These are phyloP conservation scores for Penicillium sp. DNA, from an alignment of 2,329 filamentous ascomycete genomes.

Conservation along the genomic window DNA sequence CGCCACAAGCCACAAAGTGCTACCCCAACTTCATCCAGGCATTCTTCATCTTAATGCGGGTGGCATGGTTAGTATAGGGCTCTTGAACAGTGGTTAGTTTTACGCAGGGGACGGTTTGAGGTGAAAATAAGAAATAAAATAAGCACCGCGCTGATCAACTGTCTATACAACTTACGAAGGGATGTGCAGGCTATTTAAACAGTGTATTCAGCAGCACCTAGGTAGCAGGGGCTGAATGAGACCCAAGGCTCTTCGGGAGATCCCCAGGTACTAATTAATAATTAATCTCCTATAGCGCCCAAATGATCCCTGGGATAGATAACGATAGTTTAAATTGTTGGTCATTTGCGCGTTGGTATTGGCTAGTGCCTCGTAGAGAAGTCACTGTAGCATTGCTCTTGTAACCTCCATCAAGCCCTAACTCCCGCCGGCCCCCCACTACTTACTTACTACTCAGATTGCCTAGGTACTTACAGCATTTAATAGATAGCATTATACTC, in stretches of 20 bases:
- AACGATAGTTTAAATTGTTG: neutral
- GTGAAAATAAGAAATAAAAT: neutral
- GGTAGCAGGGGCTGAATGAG: neutral
- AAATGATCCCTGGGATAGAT: neutral
- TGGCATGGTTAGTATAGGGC: too few relatives aligned
- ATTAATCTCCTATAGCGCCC: neutral
- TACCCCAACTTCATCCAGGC: neutral
- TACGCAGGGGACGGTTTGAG: neutral
- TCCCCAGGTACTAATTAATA: neutral
- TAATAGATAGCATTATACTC: neutral
- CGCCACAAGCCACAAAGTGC: conserved; percentile 9
- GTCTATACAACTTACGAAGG: neutral
- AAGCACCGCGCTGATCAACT: neutral
- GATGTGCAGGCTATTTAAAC: neutral
- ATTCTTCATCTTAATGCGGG: neutral
- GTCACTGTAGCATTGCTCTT: conserved; percentile 12
- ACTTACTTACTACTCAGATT: neutral
- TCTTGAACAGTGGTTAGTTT: neutral
- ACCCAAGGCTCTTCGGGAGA: neutral
- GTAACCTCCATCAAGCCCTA: conserved; percentile 12
- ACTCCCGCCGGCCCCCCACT: conserved; percentile 7
- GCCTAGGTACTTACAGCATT: neutral
- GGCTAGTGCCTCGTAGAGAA: conserved; percentile 5
- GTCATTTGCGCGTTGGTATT: neutral
- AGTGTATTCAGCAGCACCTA: neutral